Base-by-base conservation (phyloP, 164 flowering plant genomes). In the Magnolia kwangsiensis region DNA sequence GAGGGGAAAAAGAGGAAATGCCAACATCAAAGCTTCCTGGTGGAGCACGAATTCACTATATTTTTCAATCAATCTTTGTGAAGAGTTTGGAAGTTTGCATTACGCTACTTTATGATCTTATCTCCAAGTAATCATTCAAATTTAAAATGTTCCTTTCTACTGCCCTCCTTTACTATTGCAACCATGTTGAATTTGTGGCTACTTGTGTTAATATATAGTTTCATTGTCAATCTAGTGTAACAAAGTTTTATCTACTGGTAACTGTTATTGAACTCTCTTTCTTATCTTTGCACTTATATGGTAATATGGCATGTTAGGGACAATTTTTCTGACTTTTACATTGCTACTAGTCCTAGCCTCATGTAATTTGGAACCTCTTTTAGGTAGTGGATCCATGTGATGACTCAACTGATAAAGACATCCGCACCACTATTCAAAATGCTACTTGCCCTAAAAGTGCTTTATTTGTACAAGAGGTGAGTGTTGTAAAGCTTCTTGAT, bases 351-450 rank as follows among this genome's bases (percentile, higher is more conserved):
- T 16, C 61, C 3, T 55, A 11, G 61, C 61, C 18, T 55, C 18
- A 55, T 55, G 13, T 16, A 55, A 11, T 11, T 74, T 72, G 16
- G 27, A 49, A 63, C 55, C 4, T 63, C 19, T 13, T 85, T 73
- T 87, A 95, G 99, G 96, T 89, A 76, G 98, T 95, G 77, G 98
- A 95, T 87, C 99, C 99, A 50, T 95, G 98, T 83, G 97, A 95
- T 78, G 94, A 88, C 73, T 86, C 93, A 81, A 91, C 90, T 80
- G 97, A 95, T 84, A 94, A 90, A 80, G 98, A 93, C 78, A 93
- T 95, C 78, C 87, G 93, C 58, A 95, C 93, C 63, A 95, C 98
- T 31, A 92, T 95, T 78, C 99, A 93, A 84, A 95, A 95, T 89
- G 97, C 98, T 81, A 91, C n/a, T 77, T 98, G 99, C 78, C 91